Percentiles rank a stretch among this genome's conserved stretches.
Evolutionary conservation across 2,329 filamentous ascomycete genomes (phyloP).

Genomic region (Penicillium italicum): DNA sequence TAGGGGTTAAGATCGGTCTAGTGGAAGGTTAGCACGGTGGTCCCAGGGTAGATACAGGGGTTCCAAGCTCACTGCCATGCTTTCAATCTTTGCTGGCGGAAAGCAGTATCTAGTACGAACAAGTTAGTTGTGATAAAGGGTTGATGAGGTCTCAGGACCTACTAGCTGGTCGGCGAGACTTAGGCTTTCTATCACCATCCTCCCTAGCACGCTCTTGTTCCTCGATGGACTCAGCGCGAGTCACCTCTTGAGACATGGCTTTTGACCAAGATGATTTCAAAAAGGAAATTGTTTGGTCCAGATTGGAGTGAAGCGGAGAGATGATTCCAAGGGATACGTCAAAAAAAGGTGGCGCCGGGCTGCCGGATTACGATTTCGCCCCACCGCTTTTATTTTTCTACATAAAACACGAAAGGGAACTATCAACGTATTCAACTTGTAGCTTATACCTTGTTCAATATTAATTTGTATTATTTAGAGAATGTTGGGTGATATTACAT

Average conservation of each 20-base stretch:
- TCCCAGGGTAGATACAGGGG: not conserved
- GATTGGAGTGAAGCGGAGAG: constrained; percentile 2
- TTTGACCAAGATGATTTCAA: constrained; percentile 3
- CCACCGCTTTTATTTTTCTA: constrained; percentile 14
- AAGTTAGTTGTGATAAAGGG: constrained; percentile 9
- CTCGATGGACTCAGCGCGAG: constrained; percentile 43
- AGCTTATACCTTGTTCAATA: no score
- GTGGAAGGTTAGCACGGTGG: constrained; percentile 16
- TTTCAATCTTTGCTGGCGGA: constrained; percentile 93
- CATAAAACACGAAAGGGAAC: no score
- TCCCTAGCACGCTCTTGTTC: constrained; percentile 42
- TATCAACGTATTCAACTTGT: no score
- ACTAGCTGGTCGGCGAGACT: constrained; percentile 91
- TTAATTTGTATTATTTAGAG: no score
- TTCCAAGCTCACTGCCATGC: constrained; percentile 80
- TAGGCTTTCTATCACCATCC: constrained; percentile 67
- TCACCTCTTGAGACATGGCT: constrained; percentile 44
- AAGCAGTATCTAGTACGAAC: constrained; percentile 72
- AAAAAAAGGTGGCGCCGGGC: constrained; percentile 27
- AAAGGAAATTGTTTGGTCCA: not conserved
- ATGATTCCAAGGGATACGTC: constrained; percentile 19
- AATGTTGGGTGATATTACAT: not conserved
- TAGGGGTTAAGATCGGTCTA: constrained; percentile 90
- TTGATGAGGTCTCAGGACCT: constrained; percentile 29
- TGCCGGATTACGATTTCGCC: constrained; percentile 16